Conservation (phyloP, 2,329 filamentous ascomycete genomes). For the Claviceps sp. region DNA sequence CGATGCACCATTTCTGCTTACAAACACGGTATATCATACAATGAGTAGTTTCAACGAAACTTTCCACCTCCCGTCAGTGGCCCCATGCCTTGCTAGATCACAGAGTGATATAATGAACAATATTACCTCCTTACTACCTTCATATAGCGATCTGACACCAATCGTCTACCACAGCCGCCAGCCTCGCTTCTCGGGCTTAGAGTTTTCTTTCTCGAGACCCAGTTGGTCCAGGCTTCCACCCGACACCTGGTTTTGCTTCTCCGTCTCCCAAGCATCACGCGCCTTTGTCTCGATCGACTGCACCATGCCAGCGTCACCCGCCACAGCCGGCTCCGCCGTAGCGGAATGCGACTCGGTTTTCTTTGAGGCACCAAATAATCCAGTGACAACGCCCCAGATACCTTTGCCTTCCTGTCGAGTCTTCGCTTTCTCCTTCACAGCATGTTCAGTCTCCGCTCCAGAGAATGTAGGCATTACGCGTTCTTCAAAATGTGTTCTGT, state of each 20-base stretch:
- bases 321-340: constrained; percentile 9
- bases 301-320: constrained; percentile 8
- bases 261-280: constrained; percentile 31
- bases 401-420: constrained; percentile 20
- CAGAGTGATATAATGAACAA: background rate
- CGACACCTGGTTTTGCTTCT: constrained; percentile 35
- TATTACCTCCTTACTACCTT: background rate
- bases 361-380: constrained; percentile 14
- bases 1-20: constrained; percentile 29
- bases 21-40: constrained; percentile 29
- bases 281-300: constrained; percentile 24
- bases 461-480: constrained; percentile 19
- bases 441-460: constrained; percentile 7
- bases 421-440: constrained; percentile 6
- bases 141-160: background rate
- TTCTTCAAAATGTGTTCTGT: constrained; percentile 24
- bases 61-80: constrained; percentile 1
- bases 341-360: constrained; percentile 2
- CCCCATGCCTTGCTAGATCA: constrained; percentile 6
- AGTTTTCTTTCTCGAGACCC: constrained; percentile 23
- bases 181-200: constrained; percentile 29
- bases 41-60: constrained; percentile 6
- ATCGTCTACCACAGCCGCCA: constrained; percentile 30
- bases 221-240: constrained; percentile 39
- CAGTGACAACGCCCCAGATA: constrained; percentile 21